These are phyloP conservation scores for Apium graveolens DNA, from an alignment of 129 eudicot genomes.

Conservation along the genomic window DNA sequence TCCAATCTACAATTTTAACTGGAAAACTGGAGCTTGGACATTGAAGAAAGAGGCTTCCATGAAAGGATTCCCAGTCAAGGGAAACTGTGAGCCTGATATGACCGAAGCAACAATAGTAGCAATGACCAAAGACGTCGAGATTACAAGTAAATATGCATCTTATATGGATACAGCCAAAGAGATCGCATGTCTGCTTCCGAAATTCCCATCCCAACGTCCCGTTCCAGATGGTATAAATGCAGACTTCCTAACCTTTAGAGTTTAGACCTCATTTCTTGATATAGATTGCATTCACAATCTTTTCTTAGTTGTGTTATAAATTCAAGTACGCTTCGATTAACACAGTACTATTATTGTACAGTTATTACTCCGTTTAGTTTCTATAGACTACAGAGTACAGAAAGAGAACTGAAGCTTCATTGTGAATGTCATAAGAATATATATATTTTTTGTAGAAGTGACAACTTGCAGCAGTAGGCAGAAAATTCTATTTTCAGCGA, in stretches of 20 bases:
- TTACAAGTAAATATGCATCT: slow-evolving; percentile 6
- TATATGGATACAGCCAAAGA: slow-evolving; percentile 34
- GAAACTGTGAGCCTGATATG: background rate
- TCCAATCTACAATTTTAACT: slow-evolving; percentile 33
- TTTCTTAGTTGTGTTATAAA: too few relatives aligned
- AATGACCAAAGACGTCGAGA: background rate
- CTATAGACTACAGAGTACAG: too few relatives aligned
- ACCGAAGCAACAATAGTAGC: background rate
- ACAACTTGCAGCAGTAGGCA: too few relatives aligned
- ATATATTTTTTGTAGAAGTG: too few relatives aligned
- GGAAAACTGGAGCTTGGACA: slow-evolving; percentile 47
- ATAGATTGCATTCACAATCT: background rate
- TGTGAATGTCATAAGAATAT: too few relatives aligned
- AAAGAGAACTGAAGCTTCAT: too few relatives aligned
- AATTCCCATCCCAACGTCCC: slow-evolving; percentile 25
- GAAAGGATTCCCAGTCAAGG: background rate
- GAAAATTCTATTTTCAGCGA: too few relatives aligned
- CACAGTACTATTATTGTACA: too few relatives aligned
- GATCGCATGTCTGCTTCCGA: slow-evolving; percentile 27
- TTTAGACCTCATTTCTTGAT: slow-evolving; percentile 8
- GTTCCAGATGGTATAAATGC: slow-evolving; percentile 24
- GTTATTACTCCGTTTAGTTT: too few relatives aligned
- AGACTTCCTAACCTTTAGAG: slow-evolving; percentile 26
- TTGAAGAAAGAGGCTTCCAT: slow-evolving; percentile 16
- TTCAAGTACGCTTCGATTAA: too few relatives aligned